A percentile compares a stretch with the other conserved stretches of the same genome.
phyloP scores from a whole-genome alignment of 1,284 basidiomycete species.

The Leucoagaricus sp. region DNA sequence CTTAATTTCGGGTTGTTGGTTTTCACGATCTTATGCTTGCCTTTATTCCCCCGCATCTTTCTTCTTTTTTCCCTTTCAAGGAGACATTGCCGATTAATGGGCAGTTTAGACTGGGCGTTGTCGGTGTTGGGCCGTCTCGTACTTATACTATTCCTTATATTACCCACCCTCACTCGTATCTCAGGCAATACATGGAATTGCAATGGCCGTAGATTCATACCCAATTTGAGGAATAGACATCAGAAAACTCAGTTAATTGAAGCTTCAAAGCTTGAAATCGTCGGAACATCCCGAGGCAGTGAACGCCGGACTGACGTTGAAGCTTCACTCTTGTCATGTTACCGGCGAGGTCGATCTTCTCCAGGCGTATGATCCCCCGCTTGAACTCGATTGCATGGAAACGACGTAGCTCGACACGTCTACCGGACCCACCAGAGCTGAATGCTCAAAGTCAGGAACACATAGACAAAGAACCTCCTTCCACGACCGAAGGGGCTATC shows the following conservation, averaged over 20 bases:
- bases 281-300: constrained; percentile 12
- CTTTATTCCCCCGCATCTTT: not conserved
- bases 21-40: constrained; percentile 9
- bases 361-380: constrained; percentile 5
- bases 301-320: too few relatives aligned
- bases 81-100: constrained; percentile 13
- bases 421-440: constrained; percentile 6
- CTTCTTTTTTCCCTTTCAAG: constrained; percentile 1
- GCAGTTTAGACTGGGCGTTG: constrained; percentile 1
- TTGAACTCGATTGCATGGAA: not conserved
- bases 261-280: not conserved
- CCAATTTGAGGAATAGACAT: too few relatives aligned
- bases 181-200: not conserved
- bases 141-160: constrained; percentile 15
- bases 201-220: not conserved
- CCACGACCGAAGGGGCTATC: not conserved
- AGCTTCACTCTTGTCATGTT: constrained; percentile 9
- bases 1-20: not conserved
- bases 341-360: constrained; percentile 11
- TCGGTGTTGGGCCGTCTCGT: not conserved
- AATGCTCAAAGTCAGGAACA: constrained; percentile 3
- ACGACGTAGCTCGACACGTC: constrained; percentile 10
- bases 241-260: too few relatives aligned
- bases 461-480: not conserved
- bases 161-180: not conserved